Evolutionary conservation across 2,329 filamentous ascomycete species (phyloP).

Genomic region (Microdochium nivale): DNA sequence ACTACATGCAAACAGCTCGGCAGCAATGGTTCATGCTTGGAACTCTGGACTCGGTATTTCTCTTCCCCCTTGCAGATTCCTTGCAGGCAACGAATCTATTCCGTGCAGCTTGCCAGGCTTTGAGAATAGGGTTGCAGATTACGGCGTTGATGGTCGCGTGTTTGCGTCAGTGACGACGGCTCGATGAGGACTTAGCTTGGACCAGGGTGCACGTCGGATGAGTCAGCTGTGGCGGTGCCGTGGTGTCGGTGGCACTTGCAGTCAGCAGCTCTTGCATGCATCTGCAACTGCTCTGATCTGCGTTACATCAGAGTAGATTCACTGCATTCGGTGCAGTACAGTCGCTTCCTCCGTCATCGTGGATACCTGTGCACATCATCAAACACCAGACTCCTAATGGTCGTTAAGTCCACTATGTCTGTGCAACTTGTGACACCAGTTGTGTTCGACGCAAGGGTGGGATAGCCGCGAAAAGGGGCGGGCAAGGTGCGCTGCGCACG

Average conservation of each 20-base stretch:
- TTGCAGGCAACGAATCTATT: neutral
- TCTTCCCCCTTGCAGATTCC: neutral
- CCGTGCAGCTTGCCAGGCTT: too few species aligned
- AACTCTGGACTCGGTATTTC: neutral
- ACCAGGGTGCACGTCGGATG: too few species aligned
- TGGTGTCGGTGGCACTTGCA: too few species aligned
- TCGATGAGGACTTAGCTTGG: too few species aligned
- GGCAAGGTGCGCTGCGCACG: too few species aligned
- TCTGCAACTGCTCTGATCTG: too few species aligned
- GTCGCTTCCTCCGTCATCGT: neutral
- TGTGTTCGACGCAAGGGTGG: too few species aligned
- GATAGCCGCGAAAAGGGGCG: too few species aligned
- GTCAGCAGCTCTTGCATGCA: too few species aligned
- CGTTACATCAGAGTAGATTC: neutral
- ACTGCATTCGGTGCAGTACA: neutral
- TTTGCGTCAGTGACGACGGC: neutral
- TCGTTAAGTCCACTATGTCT: too few species aligned
- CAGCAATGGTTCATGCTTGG: neutral
- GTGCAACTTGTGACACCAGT: too few species aligned
- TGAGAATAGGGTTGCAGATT: neutral
- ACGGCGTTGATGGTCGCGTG: neutral
- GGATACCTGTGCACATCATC: neutral
- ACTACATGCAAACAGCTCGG: neutral
- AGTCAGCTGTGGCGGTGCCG: conserved; percentile 1
- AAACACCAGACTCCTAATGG: neutral